These are phyloP conservation scores for Lentinula aciculospora DNA, from an alignment of 768 basidiomycete genomes.

Conservation along the genomic window DNA sequence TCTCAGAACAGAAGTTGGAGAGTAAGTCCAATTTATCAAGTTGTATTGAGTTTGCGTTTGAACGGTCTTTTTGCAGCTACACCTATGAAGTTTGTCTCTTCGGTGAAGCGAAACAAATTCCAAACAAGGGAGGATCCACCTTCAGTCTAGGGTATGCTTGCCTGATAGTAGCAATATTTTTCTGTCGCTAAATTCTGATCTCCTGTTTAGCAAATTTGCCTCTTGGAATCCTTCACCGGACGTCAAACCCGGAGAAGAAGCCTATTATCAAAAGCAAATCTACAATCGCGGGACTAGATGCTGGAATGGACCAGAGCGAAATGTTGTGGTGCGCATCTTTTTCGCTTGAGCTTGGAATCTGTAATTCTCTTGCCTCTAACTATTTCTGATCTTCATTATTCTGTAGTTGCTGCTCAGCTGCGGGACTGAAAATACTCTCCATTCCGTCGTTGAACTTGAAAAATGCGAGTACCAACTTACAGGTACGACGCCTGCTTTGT, in stretches of 20 bases:
- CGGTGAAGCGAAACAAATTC: conserved; percentile 81
- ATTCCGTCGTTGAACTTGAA: conserved; percentile 81
- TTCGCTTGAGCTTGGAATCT: background rate
- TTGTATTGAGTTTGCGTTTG: background rate
- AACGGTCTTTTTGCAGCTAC: conserved; percentile 47
- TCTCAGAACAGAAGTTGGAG: conserved; percentile 78
- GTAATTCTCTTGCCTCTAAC: too few relatives aligned
- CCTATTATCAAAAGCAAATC: conserved; percentile 75
- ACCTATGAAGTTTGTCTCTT: conserved; percentile 95
- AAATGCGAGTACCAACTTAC: conserved; percentile 94
- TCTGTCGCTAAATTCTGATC: background rate
- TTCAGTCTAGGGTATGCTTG: conserved; percentile 79
- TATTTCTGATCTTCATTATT: background rate
- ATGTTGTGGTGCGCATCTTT: conserved; percentile 54
- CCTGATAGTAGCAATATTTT: background rate
- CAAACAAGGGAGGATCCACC: conserved; percentile 68
- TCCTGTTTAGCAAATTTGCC: conserved; percentile 53
- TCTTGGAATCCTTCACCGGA: conserved; percentile 71
- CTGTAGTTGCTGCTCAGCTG: conserved; percentile 74
- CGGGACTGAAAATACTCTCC: conserved; percentile 77
- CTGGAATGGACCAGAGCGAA: conserved; percentile 95
- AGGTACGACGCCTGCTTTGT: conserved; percentile 82
- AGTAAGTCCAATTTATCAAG: conserved; percentile 49
- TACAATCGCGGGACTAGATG: conserved; percentile 86
- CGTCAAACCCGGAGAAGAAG: conserved; percentile 53